Evolutionary conservation across 352 stramenopile genomes (phyloP), one percentile per base, ranked within the genome.

Genomic region (Thalassiosira ordinaria): DNA sequence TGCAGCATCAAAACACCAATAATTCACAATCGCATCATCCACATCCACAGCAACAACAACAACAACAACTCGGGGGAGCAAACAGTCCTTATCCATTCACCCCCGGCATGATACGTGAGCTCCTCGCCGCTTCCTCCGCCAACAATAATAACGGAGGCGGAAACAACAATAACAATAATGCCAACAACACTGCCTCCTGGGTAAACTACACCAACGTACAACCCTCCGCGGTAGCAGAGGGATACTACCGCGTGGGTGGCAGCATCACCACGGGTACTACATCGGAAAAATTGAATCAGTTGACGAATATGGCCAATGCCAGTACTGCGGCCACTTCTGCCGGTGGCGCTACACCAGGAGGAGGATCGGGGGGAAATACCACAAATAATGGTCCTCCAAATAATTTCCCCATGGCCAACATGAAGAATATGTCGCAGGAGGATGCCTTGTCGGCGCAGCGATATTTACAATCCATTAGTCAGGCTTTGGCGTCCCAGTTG

Each of bases 401-500:
- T 41, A 11, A 11, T 26, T 16, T 47, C 37, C 37, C 37, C 37
- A 9, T 16, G 16, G 16, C 5, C 5, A 53, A 29, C 41, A 22
- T 20, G 27, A 20, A 46, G n/a, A 61, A 22, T 1, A 46, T 63
- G 49, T 57, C 33, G 16, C 24, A 61, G 0, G 18, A 49, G 20
- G 53, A 59, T 18, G 59, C 57, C 1, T 20, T 57, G n/a, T 46
- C 41, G 9, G 69, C 56, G 1, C 69, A 68, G 27, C 31, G 18
- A 20, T 69, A 65, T 37, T 33, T 69, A 7, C 59, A 68, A 37
- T 66, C 59, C 4, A 27, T 71, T 18, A 71, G 69, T 16, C 44
- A 78, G 41, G 27, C 56, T 8, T 26, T 64, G 27, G 46, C 37
- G 26, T 49, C 14, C 31, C 49, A 49, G 49, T 16, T 60, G 66